Conservation (phyloP, 2,329 filamentous ascomycete genomes). For the Botryosphaeria agaves region DNA sequence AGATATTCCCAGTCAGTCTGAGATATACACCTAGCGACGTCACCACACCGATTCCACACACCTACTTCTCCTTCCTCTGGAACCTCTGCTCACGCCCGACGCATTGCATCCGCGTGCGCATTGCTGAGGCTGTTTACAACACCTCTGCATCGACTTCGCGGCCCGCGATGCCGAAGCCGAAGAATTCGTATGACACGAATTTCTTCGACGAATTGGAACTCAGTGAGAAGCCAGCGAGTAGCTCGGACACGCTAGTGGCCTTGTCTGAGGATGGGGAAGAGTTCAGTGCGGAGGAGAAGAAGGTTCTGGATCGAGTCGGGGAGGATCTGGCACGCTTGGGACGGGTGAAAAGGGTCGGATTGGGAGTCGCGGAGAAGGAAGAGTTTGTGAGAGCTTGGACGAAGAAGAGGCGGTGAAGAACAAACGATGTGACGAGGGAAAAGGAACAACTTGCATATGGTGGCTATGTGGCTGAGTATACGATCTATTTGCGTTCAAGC, state of each 20-base stretch:
- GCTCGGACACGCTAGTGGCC: slow-evolving; percentile 10
- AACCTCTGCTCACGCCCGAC: slow-evolving; percentile 68
- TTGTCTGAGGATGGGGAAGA: slow-evolving; percentile 8
- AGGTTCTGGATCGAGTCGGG: slow-evolving; percentile 58
- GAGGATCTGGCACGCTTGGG: slow-evolving; percentile 79
- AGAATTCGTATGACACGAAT: slow-evolving; percentile 24
- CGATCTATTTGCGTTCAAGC: too few species aligned
- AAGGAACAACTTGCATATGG: too few species aligned
- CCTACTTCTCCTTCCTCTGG: slow-evolving; percentile 64
- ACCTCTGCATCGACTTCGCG: slow-evolving; percentile 8
- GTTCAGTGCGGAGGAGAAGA: slow-evolving; percentile 40
- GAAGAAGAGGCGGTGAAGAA: slow-evolving; percentile 7
- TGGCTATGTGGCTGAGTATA: too few species aligned
- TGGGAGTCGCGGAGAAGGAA: slow-evolving; percentile 69
- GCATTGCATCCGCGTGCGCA: slow-evolving; percentile 78
- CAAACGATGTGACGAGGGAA: not conserved
- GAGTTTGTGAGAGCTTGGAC: slow-evolving; percentile 62
- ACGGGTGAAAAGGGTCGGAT: slow-evolving; percentile 70
- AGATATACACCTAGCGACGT: slow-evolving; percentile 80
- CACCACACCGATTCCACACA: slow-evolving; percentile 71
- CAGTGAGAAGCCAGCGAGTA: slow-evolving; percentile 9
- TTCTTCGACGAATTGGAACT: slow-evolving; percentile 26
- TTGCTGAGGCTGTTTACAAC: slow-evolving; percentile 53
- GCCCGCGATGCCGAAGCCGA: slow-evolving; percentile 11
- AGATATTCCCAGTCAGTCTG: slow-evolving; percentile 80